Base-by-base conservation (phyloP, 1,284 basidiomycete species). In the Ustilago loliicola region DNA sequence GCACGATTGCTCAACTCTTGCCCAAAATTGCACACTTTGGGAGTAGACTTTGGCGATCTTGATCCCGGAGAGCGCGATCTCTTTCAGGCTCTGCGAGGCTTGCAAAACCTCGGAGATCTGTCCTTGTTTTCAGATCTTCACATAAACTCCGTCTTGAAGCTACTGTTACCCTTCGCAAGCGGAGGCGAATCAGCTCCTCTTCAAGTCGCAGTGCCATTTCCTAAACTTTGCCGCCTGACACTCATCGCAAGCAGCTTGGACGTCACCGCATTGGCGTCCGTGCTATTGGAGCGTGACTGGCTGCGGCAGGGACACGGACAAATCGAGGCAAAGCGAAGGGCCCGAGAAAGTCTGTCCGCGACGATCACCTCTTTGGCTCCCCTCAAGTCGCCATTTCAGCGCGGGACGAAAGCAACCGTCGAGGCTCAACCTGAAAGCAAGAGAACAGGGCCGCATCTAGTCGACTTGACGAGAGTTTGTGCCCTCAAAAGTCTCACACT, bases 1-100 rank as follows among this genome's bases (percentile, higher is more conserved):
- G 40, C 17, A 10, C 55, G 55, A 4, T 17, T 57, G 40, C 38
- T 57, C 25, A 21, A 25, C 7, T n/a, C 55, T n/a, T 30, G 55
- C n/a, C 55, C 55, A 2, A 57, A 57, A 21, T 27, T 57, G n/a
- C 55, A n/a, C 40, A 32, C 10, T 7, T 32, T 57, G 25, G 27
- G 32, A 27, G 40, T 25, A 3, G 17, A 19, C 55, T 30, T 47
- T 19, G 10, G 19, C 9, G 9, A 23, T 11, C 19, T 47, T 9
- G 19, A 47, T 21, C 11, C 6, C 7, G 30, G 10, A 15, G 5
- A 11, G 19, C 25, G 25, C 21, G 29, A 52, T 4, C 1, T 58
- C 25, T 36, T 56, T 27, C 25, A 34, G 10, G 62, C 48, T 15
- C n/a, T 65, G 48, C 27, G 30, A 9, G 27, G 29, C n/a, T 38